phyloP scores from a whole-genome alignment of 257 asterid genomes.

The Ilex asprella region DNA sequence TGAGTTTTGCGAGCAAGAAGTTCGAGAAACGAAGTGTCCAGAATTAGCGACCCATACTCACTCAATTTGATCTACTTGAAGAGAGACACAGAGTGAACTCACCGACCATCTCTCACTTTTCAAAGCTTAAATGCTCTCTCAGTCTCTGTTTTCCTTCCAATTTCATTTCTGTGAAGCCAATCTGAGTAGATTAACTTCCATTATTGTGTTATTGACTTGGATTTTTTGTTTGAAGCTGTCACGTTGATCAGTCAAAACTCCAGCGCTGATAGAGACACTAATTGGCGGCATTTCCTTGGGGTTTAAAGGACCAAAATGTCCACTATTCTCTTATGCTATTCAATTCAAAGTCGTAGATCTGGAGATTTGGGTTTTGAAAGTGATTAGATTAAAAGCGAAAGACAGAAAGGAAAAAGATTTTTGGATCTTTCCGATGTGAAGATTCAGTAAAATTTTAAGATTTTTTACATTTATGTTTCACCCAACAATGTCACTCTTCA shows the following conservation, averaged over 20 bases:
- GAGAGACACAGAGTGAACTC: constrained; percentile 13
- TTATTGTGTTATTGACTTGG: constrained; percentile 20
- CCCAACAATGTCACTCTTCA: constrained; percentile 11
- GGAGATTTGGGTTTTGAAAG: constrained; percentile 16
- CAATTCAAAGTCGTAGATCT: constrained; percentile 38
- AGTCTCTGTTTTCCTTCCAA: constrained; percentile 1
- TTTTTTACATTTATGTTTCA: background rate
- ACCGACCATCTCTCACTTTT: background rate
- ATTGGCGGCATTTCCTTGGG: constrained; percentile 45
- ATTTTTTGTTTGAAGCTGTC: constrained; percentile 8
- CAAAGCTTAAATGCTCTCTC: background rate
- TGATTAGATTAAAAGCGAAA: constrained; percentile 8
- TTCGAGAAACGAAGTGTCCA: constrained; percentile 14
- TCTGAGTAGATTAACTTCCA: constrained; percentile 34
- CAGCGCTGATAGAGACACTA: constrained; percentile 41
- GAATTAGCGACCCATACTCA: background rate
- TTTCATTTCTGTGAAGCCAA: constrained; percentile 14
- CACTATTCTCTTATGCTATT: constrained; percentile 12
- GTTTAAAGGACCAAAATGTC: constrained; percentile 17
- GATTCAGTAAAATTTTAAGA: constrained; percentile 13
- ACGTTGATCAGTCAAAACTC: constrained; percentile 26
- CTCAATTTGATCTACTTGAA: background rate
- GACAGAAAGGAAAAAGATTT: constrained; percentile 21
- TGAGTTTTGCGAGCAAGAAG: background rate
- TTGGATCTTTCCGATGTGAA: constrained; percentile 15